These are phyloP conservation scores for Verticillium nubilum DNA, from an alignment of 2,329 filamentous ascomycete species.

Conservation along the genomic window DNA sequence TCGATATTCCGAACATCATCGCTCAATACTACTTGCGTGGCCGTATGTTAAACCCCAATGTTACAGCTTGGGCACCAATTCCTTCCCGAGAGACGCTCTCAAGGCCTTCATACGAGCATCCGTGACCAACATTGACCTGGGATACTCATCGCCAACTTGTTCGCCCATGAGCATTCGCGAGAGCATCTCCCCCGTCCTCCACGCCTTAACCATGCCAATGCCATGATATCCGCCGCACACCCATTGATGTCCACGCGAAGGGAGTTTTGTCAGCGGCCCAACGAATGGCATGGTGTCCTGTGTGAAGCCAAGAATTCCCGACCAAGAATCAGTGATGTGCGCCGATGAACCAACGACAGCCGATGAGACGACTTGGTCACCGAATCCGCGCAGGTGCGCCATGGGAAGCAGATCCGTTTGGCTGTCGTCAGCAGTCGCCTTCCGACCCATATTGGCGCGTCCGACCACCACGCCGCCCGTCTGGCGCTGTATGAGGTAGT, in stretches of 20 bases:
- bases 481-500: slow-evolving; percentile 15
- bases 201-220: slow-evolving; percentile 13
- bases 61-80: not conserved
- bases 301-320: slow-evolving; percentile 13
- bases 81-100: not conserved
- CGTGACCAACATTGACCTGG: slow-evolving; percentile 9
- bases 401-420: slow-evolving; percentile 8
- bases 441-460: slow-evolving; percentile 12
- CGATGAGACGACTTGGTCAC: not conserved
- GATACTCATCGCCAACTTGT: slow-evolving; percentile 3
- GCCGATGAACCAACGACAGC: not conserved
- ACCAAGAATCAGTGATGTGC: slow-evolving; percentile 10
- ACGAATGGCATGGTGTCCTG: slow-evolving; percentile 12
- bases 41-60: no score
- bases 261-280: slow-evolving; percentile 5
- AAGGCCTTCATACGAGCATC: not conserved
- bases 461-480: slow-evolving; percentile 14
- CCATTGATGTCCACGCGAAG: slow-evolving; percentile 10
- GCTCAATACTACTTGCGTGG: no score
- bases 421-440: slow-evolving; percentile 9
- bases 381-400: slow-evolving; percentile 9
- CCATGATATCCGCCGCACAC: slow-evolving; percentile 11
- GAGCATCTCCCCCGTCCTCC: slow-evolving; percentile 5
- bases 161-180: slow-evolving; percentile 5
- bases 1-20: no score